Evolutionary conservation across 108 stramenopile species (phyloP), one percentile per base, ranked within the genome.

Genomic region (Fistulifera pelliculosa): DNA sequence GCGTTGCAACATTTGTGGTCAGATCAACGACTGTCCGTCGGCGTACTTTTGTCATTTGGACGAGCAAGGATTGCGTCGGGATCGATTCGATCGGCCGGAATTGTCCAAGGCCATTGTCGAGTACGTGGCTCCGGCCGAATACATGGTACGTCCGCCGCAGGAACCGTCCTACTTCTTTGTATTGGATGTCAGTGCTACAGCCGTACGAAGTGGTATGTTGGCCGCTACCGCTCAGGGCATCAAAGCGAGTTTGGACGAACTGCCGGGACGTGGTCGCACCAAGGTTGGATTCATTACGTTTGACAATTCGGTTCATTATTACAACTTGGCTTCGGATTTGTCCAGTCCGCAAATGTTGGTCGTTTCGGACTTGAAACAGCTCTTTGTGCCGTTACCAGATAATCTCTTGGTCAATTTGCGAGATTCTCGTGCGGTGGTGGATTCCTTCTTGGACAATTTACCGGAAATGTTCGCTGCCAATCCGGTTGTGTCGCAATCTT

Each of bases 61-160:
- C 53, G 84, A 92, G 40, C 48, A 76, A 18, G 94, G 94, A 0
- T 81, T 79, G 44, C 81, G 98, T 49, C 67, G 82, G 10, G 98
- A 99, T 65, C 60, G 66, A 14, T 75, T 73, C 15, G 71, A 97
- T 58, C 85, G 96, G 24, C 96, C 98, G 0, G 98, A 99, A 74
- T 72, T 99, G 1, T 50, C 63, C 65, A 64, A 85, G 44, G 85
- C 85, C 8, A 74, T 85, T 53, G 92, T 96, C 13, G 97, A 98
- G 64, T 79, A 87, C 56, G 63, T 98, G 41, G 98, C 98, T 26
- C 96, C 96, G 1, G 70, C 73, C 25, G 96, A 99, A 66, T 99
- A 99, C 84, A 99, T 98, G 96, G 96, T 99, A 4, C 93, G 98
- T 24, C 94, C 98, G 22, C 98, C 98, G 0, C 96, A 96, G 63